Percentiles rank a stretch among this genome's conserved stretches.
phyloP scores from a whole-genome alignment of 306 rosid genomes.

The Dryas alaskensis region DNA sequence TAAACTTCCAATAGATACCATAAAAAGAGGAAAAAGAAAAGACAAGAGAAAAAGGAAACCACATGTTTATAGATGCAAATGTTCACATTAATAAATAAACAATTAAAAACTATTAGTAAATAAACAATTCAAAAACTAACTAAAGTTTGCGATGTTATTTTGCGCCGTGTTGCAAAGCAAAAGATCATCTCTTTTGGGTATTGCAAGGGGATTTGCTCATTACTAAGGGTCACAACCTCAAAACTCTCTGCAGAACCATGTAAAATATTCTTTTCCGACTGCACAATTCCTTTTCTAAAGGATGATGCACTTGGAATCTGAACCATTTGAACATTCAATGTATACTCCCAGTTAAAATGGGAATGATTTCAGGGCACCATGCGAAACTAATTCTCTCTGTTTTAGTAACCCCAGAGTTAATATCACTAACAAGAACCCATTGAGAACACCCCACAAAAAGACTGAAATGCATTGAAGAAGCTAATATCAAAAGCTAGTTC shows the following conservation, averaged over 20 bases:
- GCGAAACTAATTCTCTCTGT: neutral
- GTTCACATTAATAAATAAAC: neutral
- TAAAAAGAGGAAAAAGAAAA: neutral
- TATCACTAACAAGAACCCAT: neutral
- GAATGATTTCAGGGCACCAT: neutral
- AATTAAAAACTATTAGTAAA: neutral
- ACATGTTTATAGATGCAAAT: neutral
- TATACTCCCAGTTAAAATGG: neutral
- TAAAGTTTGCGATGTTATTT: neutral
- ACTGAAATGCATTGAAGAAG: neutral
- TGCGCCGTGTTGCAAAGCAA: neutral
- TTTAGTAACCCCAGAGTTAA: no score
- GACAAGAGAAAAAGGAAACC: neutral
- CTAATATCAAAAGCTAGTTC: conserved; percentile 27
- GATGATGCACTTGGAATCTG: no score
- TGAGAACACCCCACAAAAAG: conserved; percentile 9
- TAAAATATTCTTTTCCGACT: neutral
- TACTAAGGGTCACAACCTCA: neutral
- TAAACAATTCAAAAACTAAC: neutral
- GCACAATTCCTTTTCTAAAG: neutral
- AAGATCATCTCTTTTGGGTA: neutral
- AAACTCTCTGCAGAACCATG: neutral
- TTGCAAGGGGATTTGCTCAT: neutral
- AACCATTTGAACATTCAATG: neutral
- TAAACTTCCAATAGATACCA: neutral